phyloP scores from a whole-genome alignment of 83 land plant species.

The Isoetes engelmannii region DNA sequence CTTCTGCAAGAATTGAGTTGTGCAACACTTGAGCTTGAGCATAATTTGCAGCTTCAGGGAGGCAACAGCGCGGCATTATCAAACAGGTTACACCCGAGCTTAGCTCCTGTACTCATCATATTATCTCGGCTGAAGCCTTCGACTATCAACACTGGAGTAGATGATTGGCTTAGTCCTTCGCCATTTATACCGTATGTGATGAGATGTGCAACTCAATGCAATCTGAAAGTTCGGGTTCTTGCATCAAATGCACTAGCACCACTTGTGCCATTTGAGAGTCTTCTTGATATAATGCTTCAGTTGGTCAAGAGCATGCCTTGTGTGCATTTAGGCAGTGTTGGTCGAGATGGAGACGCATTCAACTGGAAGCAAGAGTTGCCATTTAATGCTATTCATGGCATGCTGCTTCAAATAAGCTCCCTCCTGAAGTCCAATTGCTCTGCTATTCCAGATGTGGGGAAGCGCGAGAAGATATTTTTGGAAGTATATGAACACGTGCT shows the following conservation, averaged over 20 bases:
- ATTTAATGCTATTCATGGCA: constrained; percentile 78
- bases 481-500: constrained; percentile 37
- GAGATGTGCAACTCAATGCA: constrained; percentile 80
- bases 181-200: constrained; percentile 66
- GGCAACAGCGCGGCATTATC: constrained; percentile 32
- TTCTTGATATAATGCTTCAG: constrained; percentile 36
- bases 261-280: constrained; percentile 69
- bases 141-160: constrained; percentile 48
- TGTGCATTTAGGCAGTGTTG: constrained; percentile 2
- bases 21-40: constrained; percentile 60
- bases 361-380: constrained; percentile 6
- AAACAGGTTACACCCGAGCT: constrained; percentile 83
- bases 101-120: constrained; percentile 88
- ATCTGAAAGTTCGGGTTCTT: constrained; percentile 77
- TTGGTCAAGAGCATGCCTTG: constrained; percentile 57
- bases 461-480: constrained; percentile 50
- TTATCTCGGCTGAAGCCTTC: constrained; percentile 91
- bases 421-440: constrained; percentile 64
- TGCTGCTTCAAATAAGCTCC: constrained; percentile 59
- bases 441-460: constrained; percentile 43
- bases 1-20: constrained; percentile 59
- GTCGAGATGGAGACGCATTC: neutral
- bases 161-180: constrained; percentile 75
- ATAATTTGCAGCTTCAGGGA: constrained; percentile 18
- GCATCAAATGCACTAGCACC: constrained; percentile 86